Evolutionary conservation across 2,329 filamentous ascomycete species (phyloP).

Genomic region (Orbilia oligospora): DNA sequence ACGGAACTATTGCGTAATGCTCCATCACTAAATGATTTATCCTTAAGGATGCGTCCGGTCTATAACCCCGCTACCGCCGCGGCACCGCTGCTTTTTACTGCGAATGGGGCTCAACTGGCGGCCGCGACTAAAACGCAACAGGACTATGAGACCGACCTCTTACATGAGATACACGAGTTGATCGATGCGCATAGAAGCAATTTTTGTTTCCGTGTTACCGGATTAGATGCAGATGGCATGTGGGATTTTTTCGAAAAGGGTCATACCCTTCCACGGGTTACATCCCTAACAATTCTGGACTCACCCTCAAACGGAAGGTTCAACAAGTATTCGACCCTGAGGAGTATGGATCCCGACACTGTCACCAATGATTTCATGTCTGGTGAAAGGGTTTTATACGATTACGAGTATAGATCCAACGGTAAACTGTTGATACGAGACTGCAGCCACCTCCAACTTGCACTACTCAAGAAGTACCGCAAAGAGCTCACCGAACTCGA

Average conservation of each 20-base stretch:
- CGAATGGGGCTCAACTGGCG: constrained; percentile 51
- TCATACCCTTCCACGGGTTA: constrained; percentile 50
- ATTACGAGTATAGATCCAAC: constrained; percentile 55
- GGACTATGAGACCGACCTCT: constrained; percentile 54
- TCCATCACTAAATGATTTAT: constrained; percentile 47
- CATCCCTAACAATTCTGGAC: constrained; percentile 53
- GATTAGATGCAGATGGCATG: constrained; percentile 54
- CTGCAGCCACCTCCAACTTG: constrained; percentile 58
- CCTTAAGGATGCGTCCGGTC: constrained; percentile 51
- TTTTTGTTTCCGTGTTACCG: constrained; percentile 59
- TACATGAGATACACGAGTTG: constrained; percentile 59
- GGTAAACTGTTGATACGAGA: constrained; percentile 56
- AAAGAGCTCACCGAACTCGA: constrained; percentile 58
- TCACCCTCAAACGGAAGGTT: constrained; percentile 58
- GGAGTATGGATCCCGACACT: constrained; percentile 58
- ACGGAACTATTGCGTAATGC: constrained; percentile 47
- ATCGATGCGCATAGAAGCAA: constrained; percentile 43
- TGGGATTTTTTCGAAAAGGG: constrained; percentile 60
- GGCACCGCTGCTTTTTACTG: constrained; percentile 51
- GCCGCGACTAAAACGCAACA: constrained; percentile 55
- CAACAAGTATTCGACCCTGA: constrained; percentile 55
- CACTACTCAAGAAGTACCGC: constrained; percentile 58
- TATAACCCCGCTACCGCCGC: constrained; percentile 56
- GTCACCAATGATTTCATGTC: constrained; percentile 59
- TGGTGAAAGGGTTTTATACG: constrained; percentile 52